Evolutionary conservation across 192 early-diverging fungal species (phyloP).

Genomic region (Backusella circina): DNA sequence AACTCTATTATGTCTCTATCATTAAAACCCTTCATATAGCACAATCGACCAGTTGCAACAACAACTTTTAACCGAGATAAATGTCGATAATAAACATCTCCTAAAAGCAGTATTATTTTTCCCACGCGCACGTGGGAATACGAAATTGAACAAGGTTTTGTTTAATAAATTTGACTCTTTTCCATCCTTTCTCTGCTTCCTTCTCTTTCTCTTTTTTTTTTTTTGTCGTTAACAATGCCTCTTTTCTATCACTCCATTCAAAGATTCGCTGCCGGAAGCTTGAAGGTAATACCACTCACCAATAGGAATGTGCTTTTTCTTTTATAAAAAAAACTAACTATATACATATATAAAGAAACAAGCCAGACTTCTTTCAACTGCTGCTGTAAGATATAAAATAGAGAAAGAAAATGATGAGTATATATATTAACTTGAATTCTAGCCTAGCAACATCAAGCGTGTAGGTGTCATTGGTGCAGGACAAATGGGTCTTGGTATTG

Average conservation of each 20-base stretch:
- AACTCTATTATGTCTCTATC: no score
- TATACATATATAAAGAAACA: background rate
- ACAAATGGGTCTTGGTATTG: slow-evolving; percentile 95
- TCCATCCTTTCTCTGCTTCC: background rate
- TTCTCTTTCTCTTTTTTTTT: background rate
- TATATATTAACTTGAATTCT: background rate
- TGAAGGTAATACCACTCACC: background rate
- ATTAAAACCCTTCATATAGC: no score
- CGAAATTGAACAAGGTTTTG: background rate
- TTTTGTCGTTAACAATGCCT: background rate
- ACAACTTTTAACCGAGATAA: background rate
- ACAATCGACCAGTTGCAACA: background rate
- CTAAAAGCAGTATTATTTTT: background rate
- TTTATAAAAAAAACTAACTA: background rate
- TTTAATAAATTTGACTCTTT: background rate
- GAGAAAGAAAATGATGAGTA: background rate
- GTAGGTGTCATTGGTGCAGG: slow-evolving; percentile 92
- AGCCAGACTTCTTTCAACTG: background rate
- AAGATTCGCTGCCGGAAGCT: background rate
- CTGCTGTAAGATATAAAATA: background rate
- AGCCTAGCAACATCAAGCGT: slow-evolving; percentile 29
- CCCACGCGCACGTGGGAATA: slow-evolving; percentile 3
- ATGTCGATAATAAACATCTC: background rate
- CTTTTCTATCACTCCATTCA: background rate
- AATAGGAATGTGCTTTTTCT: background rate